A percentile compares a stretch with the other conserved stretches of the same genome.
Evolutionary conservation across 192 early-diverging fungal genomes (phyloP).

Genomic region (Irineochytrium annulatum): DNA sequence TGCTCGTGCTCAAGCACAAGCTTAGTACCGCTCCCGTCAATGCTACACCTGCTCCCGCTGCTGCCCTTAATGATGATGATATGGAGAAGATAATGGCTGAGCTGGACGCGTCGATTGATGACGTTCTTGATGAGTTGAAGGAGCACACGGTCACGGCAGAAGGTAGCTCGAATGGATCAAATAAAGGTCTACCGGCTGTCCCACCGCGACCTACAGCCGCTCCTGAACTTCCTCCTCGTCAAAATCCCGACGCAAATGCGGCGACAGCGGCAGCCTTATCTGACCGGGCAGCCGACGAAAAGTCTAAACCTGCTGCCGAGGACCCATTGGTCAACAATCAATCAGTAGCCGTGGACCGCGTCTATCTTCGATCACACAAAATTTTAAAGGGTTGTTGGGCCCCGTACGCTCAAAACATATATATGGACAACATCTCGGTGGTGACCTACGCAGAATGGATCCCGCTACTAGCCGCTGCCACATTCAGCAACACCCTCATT

Average conservation of each 20-base stretch:
- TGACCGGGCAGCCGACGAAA: no score
- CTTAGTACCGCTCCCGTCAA: no score
- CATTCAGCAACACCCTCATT: background rate
- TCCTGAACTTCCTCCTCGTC: background rate
- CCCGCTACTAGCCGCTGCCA: background rate
- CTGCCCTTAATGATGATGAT: conserved; percentile 1
- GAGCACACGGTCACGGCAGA: background rate
- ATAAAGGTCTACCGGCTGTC: background rate
- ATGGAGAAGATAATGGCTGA: conserved; percentile 2
- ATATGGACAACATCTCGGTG: background rate
- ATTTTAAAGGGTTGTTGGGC: background rate
- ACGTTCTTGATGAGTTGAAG: background rate
- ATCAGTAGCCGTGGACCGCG: background rate
- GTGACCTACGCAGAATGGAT: background rate
- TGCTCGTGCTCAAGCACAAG: background rate
- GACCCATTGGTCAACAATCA: background rate
- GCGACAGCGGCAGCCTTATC: no score
- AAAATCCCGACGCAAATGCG: no score
- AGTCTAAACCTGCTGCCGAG: no score
- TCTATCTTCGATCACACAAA: background rate
- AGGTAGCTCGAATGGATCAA: background rate
- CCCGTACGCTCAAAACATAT: background rate
- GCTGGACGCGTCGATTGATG: conserved; percentile 2
- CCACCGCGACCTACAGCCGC: background rate
- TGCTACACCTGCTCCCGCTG: no score